phyloP scores from a whole-genome alignment of 2,329 filamentous ascomycete species.

The Penicillium crustosum region DNA sequence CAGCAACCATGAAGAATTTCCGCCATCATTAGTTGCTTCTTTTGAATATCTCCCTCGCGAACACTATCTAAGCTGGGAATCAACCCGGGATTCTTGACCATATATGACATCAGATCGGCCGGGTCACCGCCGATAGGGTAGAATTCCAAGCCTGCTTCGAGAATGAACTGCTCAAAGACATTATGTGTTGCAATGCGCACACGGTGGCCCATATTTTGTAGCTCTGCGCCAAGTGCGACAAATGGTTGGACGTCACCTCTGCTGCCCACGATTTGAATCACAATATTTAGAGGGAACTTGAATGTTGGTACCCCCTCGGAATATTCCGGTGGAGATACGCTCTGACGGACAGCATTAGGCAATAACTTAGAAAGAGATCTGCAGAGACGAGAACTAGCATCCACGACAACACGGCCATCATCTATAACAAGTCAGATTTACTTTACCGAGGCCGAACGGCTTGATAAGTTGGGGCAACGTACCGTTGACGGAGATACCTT shows the following conservation, averaged over 20 bases:
- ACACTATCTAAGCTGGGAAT: slow-evolving; percentile 42
- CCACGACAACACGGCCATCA: background rate
- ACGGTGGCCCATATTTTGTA: background rate
- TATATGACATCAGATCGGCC: slow-evolving; percentile 50
- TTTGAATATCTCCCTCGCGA: slow-evolving; percentile 25
- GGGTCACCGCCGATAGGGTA: slow-evolving; percentile 60
- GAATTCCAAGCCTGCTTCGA: slow-evolving; percentile 54
- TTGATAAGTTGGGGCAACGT: background rate
- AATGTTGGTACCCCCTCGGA: background rate
- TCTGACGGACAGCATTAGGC: background rate
- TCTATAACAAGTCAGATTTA: background rate
- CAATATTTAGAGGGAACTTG: background rate
- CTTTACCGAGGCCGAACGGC: background rate
- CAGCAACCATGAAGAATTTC: slow-evolving; percentile 37
- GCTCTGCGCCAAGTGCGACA: background rate
- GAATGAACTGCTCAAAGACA: slow-evolving; percentile 55
- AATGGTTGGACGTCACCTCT: background rate
- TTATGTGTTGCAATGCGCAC: slow-evolving; percentile 45
- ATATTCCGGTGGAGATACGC: background rate
- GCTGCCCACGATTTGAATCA: background rate
- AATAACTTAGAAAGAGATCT: background rate
- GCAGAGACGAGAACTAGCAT: background rate
- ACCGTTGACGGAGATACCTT: background rate
- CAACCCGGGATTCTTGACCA: slow-evolving; percentile 50
- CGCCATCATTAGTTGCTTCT: slow-evolving; percentile 24